Evolutionary conservation across 2,329 filamentous ascomycete species (phyloP).

Genomic region (Fusarium tricinctum): DNA sequence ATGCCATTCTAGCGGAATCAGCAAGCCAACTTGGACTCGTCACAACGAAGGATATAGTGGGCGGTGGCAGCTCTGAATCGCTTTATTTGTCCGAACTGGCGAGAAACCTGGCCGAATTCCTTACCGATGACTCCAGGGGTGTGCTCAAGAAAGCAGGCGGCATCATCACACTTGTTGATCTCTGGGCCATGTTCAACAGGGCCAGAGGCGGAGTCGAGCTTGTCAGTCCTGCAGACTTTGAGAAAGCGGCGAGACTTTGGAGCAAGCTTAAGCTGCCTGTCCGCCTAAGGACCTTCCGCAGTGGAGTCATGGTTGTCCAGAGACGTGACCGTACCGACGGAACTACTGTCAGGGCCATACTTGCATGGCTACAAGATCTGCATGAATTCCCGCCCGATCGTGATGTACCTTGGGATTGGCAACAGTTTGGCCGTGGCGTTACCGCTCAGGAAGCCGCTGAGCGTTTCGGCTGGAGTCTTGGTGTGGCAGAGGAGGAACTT

Average conservation of each 20-base stretch:
- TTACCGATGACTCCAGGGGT: slow-evolving; percentile 86
- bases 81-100: slow-evolving; percentile 91
- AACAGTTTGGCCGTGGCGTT: slow-evolving; percentile 82
- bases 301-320: slow-evolving; percentile 94
- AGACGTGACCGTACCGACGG: slow-evolving; percentile 90
- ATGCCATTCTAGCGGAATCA: slow-evolving; percentile 82
- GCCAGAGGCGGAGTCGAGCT: slow-evolving; percentile 94
- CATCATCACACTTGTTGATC: slow-evolving; percentile 89
- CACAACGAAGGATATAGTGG: slow-evolving; percentile 95
- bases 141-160: slow-evolving; percentile 85
- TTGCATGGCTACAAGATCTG: slow-evolving; percentile 82
- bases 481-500: slow-evolving; percentile 93
- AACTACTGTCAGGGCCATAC: slow-evolving; percentile 82
- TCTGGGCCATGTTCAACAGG: slow-evolving; percentile 96
- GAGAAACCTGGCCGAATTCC: slow-evolving; percentile 87
- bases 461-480: slow-evolving; percentile 95
- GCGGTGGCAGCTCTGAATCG: slow-evolving; percentile 79
- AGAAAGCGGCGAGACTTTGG: slow-evolving; percentile 90
- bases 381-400: slow-evolving; percentile 74
- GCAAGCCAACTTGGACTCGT: slow-evolving; percentile 83
- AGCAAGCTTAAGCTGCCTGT: slow-evolving; percentile 89
- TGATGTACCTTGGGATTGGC: slow-evolving; percentile 82
- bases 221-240: slow-evolving; percentile 90
- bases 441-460: slow-evolving; percentile 92
- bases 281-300: slow-evolving; percentile 88